A percentile compares a stretch with the other conserved stretches of the same genome.
These are phyloP conservation scores for Daldinia loculata DNA, from an alignment of 495 filamentous ascomycete species.

Conservation along the genomic window DNA sequence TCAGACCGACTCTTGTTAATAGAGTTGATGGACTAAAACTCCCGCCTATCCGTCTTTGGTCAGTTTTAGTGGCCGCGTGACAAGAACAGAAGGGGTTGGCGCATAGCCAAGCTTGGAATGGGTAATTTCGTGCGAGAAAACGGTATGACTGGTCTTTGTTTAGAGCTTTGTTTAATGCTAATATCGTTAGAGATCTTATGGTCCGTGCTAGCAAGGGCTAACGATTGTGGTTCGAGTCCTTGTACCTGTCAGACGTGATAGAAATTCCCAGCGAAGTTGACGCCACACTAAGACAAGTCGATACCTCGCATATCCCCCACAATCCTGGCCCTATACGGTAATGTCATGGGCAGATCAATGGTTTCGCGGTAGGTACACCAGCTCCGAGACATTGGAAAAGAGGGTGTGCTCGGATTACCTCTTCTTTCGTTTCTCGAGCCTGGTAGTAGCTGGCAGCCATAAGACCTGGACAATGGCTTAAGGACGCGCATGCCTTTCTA, in stretches of 20 bases:
- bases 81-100: constrained; percentile 32
- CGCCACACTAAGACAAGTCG: constrained; percentile 23
- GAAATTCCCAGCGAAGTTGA: constrained; percentile 2
- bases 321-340: constrained; percentile 20
- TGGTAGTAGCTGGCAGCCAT: constrained; percentile 7
- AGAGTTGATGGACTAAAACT: constrained; percentile 18
- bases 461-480: constrained; percentile 14
- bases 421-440: constrained; percentile 28
- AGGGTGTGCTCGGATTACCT: constrained; percentile 39
- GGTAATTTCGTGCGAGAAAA: constrained; percentile 26
- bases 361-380: constrained; percentile 10
- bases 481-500: constrained; percentile 21
- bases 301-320: constrained; percentile 41
- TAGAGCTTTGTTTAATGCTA: constrained; percentile 12
- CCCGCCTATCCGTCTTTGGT: constrained; percentile 40
- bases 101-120: constrained; percentile 23
- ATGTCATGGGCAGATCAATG: constrained; percentile 28
- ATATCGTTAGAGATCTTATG: constrained; percentile 26
- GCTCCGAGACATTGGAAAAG: constrained; percentile 27
- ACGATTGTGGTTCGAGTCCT: constrained; percentile 18
- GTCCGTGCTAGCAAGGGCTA: constrained; percentile 8
- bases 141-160: constrained; percentile 4
- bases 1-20: constrained; percentile 29
- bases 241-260: constrained; percentile 35
- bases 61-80: constrained; percentile 40